phyloP scores from a whole-genome alignment of 2,329 filamentous ascomycete genomes.

The Talaromyces sp. region DNA sequence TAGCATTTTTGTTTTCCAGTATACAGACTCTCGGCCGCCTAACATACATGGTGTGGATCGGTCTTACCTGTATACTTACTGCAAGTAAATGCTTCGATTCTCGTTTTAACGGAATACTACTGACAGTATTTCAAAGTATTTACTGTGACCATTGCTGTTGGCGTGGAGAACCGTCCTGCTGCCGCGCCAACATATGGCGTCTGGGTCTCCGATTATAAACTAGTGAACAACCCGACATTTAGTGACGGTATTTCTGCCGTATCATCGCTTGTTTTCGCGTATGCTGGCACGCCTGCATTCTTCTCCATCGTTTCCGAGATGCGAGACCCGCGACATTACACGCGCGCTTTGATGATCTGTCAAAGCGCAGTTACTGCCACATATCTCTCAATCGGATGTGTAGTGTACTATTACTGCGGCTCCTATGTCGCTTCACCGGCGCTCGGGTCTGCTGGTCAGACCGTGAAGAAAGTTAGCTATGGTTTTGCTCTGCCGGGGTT shows the following conservation, averaged over 20 bases:
- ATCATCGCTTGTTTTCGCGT: constrained; percentile 25
- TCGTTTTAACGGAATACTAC: neutral
- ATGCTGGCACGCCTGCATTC: constrained; percentile 26
- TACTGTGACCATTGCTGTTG: neutral
- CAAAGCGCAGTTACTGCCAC: constrained; percentile 29
- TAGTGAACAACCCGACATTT: neutral
- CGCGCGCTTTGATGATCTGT: constrained; percentile 25
- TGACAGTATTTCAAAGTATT: neutral
- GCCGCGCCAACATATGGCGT: neutral
- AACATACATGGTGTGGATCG: constrained; percentile 30
- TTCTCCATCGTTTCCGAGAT: constrained; percentile 37
- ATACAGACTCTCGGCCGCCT: constrained; percentile 30
- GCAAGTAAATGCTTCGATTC: neutral
- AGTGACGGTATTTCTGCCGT: constrained; percentile 21
- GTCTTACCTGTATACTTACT: neutral
- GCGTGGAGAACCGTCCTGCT: neutral
- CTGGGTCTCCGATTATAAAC: neutral
- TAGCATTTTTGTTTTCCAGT: constrained; percentile 22
- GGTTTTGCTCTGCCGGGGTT: constrained; percentile 33
- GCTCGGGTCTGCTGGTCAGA: constrained; percentile 40
- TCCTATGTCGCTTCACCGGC: constrained; percentile 44
- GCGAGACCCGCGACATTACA: constrained; percentile 28
- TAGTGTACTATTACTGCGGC: constrained; percentile 45
- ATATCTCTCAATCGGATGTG: constrained; percentile 33
- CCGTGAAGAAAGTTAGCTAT: constrained; percentile 43